Evolutionary conservation across 148 eudicot species (phyloP).

Genomic region (Cornus florida): DNA sequence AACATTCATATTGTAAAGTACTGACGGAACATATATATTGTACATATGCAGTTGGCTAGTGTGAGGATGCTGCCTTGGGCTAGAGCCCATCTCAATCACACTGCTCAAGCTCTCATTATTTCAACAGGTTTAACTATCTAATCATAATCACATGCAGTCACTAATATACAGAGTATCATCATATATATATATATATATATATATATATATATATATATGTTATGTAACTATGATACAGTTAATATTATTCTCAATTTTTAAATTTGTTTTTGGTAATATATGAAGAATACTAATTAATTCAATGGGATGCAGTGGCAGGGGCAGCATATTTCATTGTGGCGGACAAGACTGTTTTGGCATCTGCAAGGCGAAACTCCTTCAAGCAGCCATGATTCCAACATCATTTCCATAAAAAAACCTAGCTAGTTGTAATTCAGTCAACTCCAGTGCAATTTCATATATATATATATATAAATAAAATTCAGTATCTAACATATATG

Average conservation of each 20-base stretch:
- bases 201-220: no score
- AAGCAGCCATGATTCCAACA: conserved; percentile 24
- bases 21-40: no score
- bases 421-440: no score
- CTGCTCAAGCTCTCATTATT: conserved; percentile 92
- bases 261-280: neutral
- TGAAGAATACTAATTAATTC: neutral
- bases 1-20: neutral
- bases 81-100: conserved; percentile 75
- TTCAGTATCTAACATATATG: neutral
- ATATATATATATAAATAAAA: no score
- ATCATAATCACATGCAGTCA: neutral
- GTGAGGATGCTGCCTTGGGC: conserved; percentile 94
- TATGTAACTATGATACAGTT: neutral
- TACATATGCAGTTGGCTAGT: conserved; percentile 62
- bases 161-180: neutral
- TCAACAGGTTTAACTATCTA: conserved; percentile 56
- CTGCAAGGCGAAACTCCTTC: conserved; percentile 78
- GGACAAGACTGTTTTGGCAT: conserved; percentile 80
- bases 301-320: conserved; percentile 28
- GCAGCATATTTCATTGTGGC: conserved; percentile 93
- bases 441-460: neutral
- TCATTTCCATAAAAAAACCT: no score
- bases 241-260: neutral
- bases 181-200: neutral